Percentiles rank a stretch among this genome's conserved stretches.
These are phyloP conservation scores for Primulina eburnea DNA, from an alignment of 257 asterid genomes.

Conservation along the genomic window DNA sequence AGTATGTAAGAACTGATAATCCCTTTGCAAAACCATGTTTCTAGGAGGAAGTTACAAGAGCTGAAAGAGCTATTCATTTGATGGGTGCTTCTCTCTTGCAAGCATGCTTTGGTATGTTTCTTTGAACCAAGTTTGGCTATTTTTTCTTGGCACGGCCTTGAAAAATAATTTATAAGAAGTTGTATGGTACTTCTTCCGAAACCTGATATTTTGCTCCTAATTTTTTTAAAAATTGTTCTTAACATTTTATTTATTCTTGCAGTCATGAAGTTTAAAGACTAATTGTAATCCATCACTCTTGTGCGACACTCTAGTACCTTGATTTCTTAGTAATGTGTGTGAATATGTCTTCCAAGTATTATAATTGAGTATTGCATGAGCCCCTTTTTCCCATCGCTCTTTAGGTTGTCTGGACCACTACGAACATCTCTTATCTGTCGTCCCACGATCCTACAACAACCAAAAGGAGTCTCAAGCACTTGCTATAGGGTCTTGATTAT, in stretches of 20 bases:
- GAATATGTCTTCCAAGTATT: slow-evolving; percentile 3
- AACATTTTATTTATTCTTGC: neutral
- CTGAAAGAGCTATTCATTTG: slow-evolving; percentile 74
- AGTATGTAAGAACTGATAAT: slow-evolving; percentile 2
- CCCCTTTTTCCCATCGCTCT: slow-evolving; percentile 2
- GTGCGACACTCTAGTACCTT: neutral
- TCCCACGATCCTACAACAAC: neutral
- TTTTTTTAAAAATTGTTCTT: neutral
- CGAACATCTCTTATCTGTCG: neutral
- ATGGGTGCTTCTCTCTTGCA: slow-evolving; percentile 81
- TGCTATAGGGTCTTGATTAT: slow-evolving; percentile 5
- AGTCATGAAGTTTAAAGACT: slow-evolving; percentile 1
- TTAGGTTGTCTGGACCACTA: neutral
- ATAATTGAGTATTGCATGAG: neutral
- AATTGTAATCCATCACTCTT: slow-evolving; percentile 13
- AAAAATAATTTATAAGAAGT: neutral
- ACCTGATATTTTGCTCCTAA: neutral
- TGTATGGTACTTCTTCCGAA: slow-evolving; percentile 4
- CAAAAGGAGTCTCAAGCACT: slow-evolving; percentile 5
- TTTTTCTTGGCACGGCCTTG: no score
- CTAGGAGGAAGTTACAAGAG: slow-evolving; percentile 83
- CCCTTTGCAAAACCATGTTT: slow-evolving; percentile 12
- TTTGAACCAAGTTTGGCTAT: slow-evolving; percentile 7
- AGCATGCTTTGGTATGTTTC: slow-evolving; percentile 61
- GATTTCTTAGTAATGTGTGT: neutral